Conservation (phyloP, 306 rosid genomes). For the Vachellia collinsii region DNA sequence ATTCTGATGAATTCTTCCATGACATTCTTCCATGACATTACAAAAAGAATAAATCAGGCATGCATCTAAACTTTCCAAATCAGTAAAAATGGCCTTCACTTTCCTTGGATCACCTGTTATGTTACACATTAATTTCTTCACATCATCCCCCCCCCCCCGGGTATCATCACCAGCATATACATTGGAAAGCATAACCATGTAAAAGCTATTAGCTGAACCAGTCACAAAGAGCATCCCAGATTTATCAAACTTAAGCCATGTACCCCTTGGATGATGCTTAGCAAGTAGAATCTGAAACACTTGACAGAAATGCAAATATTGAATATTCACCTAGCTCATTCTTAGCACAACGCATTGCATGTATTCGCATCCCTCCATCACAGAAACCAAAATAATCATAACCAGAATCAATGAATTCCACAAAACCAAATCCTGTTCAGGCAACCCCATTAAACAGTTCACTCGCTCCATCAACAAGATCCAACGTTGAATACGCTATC, state of each 20-base stretch:
- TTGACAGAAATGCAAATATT: too few relatives aligned
- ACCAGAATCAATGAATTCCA: constrained; percentile 77
- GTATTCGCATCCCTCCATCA: constrained; percentile 59
- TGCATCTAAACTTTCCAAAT: constrained; percentile 6
- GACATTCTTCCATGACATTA: too few relatives aligned
- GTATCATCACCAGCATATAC: constrained; percentile 71
- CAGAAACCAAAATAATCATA: constrained; percentile 60
- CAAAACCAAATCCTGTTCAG: constrained; percentile 65
- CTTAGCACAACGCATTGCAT: constrained; percentile 55
- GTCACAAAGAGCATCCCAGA: constrained; percentile 43
- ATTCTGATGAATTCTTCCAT: constrained; percentile 12
- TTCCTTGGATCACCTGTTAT: constrained; percentile 55
- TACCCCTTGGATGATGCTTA: constrained; percentile 59
- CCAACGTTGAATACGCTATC: constrained; percentile 63
- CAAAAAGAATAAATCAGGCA: background rate
- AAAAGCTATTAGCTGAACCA: background rate
- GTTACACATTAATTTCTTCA: constrained; percentile 60
- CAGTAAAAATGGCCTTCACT: constrained; percentile 41
- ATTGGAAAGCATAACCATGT: constrained; percentile 62
- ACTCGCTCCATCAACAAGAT: constrained; percentile 59
- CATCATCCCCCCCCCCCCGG: constrained; percentile 85
- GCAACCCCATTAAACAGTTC: constrained; percentile 52
- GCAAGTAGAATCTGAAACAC: constrained; percentile 52
- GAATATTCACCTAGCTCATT: constrained; percentile 67
- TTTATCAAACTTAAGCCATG: constrained; percentile 68